Evolutionary conservation across 768 basidiomycete genomes (phyloP), one percentile per base, ranked within the genome.

Genomic region (Crucibulum laeve): DNA sequence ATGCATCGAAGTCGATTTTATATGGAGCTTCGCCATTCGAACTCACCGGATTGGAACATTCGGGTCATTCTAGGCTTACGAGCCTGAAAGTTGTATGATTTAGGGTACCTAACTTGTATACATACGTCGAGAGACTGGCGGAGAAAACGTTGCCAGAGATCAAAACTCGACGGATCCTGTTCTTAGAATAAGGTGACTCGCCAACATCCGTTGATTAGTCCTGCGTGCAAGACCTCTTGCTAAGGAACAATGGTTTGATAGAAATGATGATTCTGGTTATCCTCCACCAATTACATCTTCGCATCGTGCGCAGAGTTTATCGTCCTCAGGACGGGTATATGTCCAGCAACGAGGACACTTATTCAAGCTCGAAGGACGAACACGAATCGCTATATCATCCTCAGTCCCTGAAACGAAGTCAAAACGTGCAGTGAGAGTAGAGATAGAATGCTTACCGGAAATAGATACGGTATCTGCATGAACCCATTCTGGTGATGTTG

Each of bases 291-390:
- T 28, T 18, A 64, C 64, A 5, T 49, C 50, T 28, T 42, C 51
- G 48, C 93, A 96, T 51, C 93, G 74, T 15, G 46, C 46, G 62
- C 93, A 95, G 8, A 94, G 60, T 7, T 59, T 56, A 14, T 81
- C 73, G 10, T 68, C 60, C 30, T 68, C 58, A 8, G 59, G 51
- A 11, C 84, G 72, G 2, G 80, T 82, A 57, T 74, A 85, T 4
- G 80, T 84, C 92, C 94, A 96, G 61, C 95, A 98, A 13, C 94
- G 77, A 18, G 92, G 89, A 59, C 95, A 98, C 60, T 95, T 94
- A 17, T 68, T 55, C 40, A 63, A 47, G 3, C 61, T 64, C 8
- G 90, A 78, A 13, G 88, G 84, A 14, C 71, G 69, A n/a, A 88
- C 67, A 11, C 75, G 72, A 42, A 91, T 63, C 0, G 61, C 64